Base-by-base conservation (phyloP, 495 filamentous ascomycete species). In the Aspergillus incahuasiensis region DNA sequence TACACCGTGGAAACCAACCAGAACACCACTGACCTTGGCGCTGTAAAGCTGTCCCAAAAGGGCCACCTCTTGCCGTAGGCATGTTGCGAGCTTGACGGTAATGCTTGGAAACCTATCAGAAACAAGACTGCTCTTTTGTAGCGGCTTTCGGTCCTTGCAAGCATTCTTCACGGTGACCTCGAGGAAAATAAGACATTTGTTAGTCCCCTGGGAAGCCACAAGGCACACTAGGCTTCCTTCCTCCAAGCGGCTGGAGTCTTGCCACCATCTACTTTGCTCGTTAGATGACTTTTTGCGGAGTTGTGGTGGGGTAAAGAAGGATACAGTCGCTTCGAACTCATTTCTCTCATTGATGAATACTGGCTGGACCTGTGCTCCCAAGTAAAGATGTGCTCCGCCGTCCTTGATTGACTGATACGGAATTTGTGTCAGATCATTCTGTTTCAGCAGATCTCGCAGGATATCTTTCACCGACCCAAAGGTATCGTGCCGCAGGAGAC, bases 221-320 rank as follows among this genome's bases (percentile, higher is more conserved):
- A 89, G 61, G 47, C 85, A 88, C 0, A 89, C 71, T 3, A 90
- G 68, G 5, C 81, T 79, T 43, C 81, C 81, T 16, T 70, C 53
- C 50, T 81, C 75, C 3, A 89, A 66, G 12, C 78, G 77, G 52
- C 81, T 87, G 0, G 75, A 82, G 16, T 66, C 52, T 24, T 71
- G 59, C 87, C 86, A 91, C 84, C 83, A 89, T 12, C 69, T 54
- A 78, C 57, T 21, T 64, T 62, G 11, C 54, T 45, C 43, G 54
- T 48, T 25, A 55, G 56, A 24, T 63, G 68, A 16, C 77, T 52
- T 57, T 62, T 56, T 39, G 57, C n/a, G n/a, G n/a, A n/a, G n/a
- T n/a, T n/a, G 19, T 11, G 82, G 85, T 59, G 88, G 85, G 34
- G 73, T 68, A 60, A 87, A 87, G n/a, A n/a, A n/a, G n/a, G n/a